phyloP scores from a whole-genome alignment of 306 rosid genomes.

The Lagenaria siceraria region DNA sequence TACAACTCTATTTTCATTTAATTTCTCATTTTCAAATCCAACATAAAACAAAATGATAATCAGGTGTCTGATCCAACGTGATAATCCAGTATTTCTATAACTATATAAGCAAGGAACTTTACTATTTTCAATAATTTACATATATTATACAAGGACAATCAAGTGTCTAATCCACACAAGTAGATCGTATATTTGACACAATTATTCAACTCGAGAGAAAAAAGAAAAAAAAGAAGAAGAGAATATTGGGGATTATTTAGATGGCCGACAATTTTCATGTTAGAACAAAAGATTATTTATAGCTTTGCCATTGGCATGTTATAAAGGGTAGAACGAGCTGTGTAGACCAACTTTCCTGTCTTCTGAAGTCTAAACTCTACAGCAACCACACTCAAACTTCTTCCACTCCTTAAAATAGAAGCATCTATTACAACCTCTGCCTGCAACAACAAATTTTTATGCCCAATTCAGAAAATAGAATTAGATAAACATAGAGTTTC shows the following conservation, averaged over 20 bases:
- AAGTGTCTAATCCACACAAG: neutral
- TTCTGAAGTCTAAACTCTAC: conserved; percentile 46
- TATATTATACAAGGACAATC: neutral
- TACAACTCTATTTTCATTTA: too few species aligned
- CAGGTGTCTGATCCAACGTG: too few species aligned
- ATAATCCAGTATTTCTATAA: too few species aligned
- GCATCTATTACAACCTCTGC: conserved; percentile 54
- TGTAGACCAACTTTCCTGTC: conserved; percentile 36
- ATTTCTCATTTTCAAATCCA: too few species aligned
- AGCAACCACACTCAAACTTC: conserved; percentile 50
- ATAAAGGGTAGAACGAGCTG: conserved; percentile 50
- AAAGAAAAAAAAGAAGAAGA: neutral
- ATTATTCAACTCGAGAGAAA: neutral
- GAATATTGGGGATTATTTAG: neutral
- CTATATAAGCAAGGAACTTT: neutral
- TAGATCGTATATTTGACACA: too few species aligned
- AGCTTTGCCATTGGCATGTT: conserved; percentile 42
- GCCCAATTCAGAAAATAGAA: neutral
- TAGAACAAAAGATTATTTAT: conserved; percentile 1
- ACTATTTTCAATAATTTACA: neutral
- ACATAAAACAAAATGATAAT: too few species aligned
- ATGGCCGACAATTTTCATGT: neutral
- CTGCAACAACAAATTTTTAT: conserved; percentile 15
- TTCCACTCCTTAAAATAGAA: conserved; percentile 57
- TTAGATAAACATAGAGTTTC: too few species aligned